phyloP scores from a whole-genome alignment of 768 basidiomycete species.

The Trichaptum fuscoviolaceum region DNA sequence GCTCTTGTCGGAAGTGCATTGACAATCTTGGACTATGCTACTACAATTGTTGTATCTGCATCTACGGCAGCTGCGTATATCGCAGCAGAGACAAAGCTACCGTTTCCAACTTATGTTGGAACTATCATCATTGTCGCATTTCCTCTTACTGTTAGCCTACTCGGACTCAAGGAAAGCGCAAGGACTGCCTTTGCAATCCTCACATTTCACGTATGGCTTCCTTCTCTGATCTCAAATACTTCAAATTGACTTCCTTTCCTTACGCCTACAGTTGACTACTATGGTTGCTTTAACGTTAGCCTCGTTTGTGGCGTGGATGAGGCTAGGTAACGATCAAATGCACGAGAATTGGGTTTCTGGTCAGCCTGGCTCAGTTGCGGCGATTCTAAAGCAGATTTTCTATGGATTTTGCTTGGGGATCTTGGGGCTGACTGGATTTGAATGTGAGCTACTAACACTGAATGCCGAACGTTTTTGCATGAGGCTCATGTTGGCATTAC shows the following conservation, averaged over 20 bases:
- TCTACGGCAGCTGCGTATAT: constrained; percentile 68
- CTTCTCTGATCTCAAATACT: not conserved
- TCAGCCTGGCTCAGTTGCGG: constrained; percentile 22
- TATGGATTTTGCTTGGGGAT: constrained; percentile 67
- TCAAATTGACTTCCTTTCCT: constrained; percentile 6
- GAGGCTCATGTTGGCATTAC: constrained; percentile 12
- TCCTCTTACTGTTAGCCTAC: constrained; percentile 50
- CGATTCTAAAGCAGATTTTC: constrained; percentile 45
- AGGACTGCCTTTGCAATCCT: constrained; percentile 54
- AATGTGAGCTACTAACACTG: constrained; percentile 37
- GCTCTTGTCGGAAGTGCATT: constrained; percentile 63
- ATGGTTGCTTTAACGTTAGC: constrained; percentile 52
- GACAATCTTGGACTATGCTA: constrained; percentile 65
- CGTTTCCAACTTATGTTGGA: constrained; percentile 49
- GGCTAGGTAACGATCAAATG: constrained; percentile 42
- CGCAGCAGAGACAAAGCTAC: constrained; percentile 53
- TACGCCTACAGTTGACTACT: constrained; percentile 37
- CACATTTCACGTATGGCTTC: constrained; percentile 49
- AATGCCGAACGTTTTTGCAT: constrained; percentile 1
- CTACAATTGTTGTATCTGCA: constrained; percentile 67
- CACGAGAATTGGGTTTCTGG: constrained; percentile 49
- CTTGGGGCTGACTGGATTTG: constrained; percentile 67
- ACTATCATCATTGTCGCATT: constrained; percentile 48
- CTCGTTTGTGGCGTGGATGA: constrained; percentile 46
- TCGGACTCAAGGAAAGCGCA: constrained; percentile 59